Base-by-base conservation (phyloP, 306 rosid genomes). In the Trifolium fragiferum region DNA sequence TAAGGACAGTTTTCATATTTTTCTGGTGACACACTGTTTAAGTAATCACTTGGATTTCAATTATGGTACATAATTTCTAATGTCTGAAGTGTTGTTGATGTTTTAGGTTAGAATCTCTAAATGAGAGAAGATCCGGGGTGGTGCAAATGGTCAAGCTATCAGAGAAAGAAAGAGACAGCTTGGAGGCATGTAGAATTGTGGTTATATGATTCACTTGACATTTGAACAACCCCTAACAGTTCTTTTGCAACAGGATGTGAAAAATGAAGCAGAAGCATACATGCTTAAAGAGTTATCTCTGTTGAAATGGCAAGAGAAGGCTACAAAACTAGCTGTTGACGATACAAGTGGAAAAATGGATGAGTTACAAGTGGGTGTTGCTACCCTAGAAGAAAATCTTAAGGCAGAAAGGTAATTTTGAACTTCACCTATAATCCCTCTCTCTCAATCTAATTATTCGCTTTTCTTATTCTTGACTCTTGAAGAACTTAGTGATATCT, bases 111-210 rank as follows among this genome's bases (percentile, higher is more conserved):
- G 99, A 94, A 76, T 77, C 89, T 66, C 89, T 92, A 65, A 92
- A 90, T 61, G 99, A 94, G 81, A 90, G 83, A 82, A 86, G 97
- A 82, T 79, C 99, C 12, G 92, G 99, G 33, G 97, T 90, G 80
- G 97, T 91, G 64, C 96, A 94, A 85, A 94, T 94, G 96, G 99
- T 94, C 70, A 94, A 92, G 90, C 86, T 94, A 74, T 90, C 99
- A 11, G 99, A 92, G 87, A 94, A 92, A 85, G 97, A 94, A 86
- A 94, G 93, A 83, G 95, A 94, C 75, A 73, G 89, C 72, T 85
- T 92, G 85, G 99, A 94, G 97, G 99, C 83, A 83, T 10, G 84
- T 77, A 76, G 54, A 74, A 53, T 81, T 81, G 51, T 74, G 76
- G 54, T 30, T 68, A 9, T 19, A 68, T 66, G 32, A 16, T 43